Conservation (phyloP, 163 green algal genomes). For the Chlamydomonas reinhardtii region DNA sequence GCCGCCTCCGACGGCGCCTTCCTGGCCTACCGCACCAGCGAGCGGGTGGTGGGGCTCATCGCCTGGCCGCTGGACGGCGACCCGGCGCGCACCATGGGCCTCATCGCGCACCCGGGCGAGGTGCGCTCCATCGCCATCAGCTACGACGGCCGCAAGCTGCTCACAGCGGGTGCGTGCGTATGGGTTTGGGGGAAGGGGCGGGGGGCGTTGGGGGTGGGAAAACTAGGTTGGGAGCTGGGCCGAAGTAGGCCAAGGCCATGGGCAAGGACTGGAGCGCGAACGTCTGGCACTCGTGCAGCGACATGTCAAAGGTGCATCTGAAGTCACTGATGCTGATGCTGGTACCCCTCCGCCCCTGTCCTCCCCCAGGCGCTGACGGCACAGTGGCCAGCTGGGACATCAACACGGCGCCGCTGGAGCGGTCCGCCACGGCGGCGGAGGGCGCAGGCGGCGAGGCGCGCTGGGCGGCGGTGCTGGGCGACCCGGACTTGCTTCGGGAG, state of each 20-base stretch:
- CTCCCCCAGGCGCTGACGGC: constrained; percentile 57
- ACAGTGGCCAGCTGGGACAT: constrained; percentile 70
- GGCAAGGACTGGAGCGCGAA: too few relatives aligned
- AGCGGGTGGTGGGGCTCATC: constrained; percentile 77
- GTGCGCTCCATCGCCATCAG: constrained; percentile 64
- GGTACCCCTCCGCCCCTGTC: constrained; percentile 1
- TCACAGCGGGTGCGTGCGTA: constrained; percentile 63
- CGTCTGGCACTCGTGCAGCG: too few relatives aligned
- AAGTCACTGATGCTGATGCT: too few relatives aligned
- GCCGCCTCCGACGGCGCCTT: constrained; percentile 47
- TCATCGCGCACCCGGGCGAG: constrained; percentile 82
- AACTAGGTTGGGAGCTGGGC: too few relatives aligned
- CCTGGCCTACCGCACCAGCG: constrained; percentile 72
- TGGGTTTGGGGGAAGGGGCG: not conserved
- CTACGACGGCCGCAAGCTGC: constrained; percentile 73
- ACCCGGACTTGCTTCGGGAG: constrained; percentile 70
- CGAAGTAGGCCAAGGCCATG: too few relatives aligned
- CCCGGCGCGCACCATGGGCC: constrained; percentile 69
- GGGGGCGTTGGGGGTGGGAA: too few relatives aligned
- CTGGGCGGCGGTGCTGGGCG: constrained; percentile 61
- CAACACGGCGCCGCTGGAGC: constrained; percentile 56
- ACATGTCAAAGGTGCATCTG: too few relatives aligned
- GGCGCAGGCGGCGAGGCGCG: constrained; percentile 33
- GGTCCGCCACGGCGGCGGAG: constrained; percentile 11
- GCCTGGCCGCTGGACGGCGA: constrained; percentile 78